A percentile compares a stretch with the other conserved stretches of the same genome.
Conservation (phyloP, 2,329 filamentous ascomycete genomes). For the Volutella citrinella region DNA sequence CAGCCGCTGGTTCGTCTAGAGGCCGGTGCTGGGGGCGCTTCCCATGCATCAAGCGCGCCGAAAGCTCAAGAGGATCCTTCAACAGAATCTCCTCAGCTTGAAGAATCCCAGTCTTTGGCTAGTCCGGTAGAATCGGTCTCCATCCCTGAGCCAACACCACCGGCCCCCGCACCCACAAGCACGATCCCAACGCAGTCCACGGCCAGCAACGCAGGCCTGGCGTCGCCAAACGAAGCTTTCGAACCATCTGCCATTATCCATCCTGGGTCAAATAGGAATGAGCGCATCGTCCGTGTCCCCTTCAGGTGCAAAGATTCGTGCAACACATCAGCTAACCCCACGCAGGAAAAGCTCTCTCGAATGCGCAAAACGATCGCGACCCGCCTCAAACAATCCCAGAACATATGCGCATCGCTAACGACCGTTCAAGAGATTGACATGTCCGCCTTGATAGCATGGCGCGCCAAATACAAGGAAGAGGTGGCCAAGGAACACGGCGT, state of each 20-base stretch:
- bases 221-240: slow-evolving; percentile 14
- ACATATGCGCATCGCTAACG: slow-evolving; percentile 68
- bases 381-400: slow-evolving; percentile 66
- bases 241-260: slow-evolving; percentile 12
- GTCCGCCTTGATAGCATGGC: slow-evolving; percentile 61
- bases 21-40: slow-evolving; percentile 19
- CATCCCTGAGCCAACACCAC: too few species aligned
- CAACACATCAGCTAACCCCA: slow-evolving; percentile 1
- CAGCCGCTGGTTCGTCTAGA: slow-evolving; percentile 29
- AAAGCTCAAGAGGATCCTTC: too few species aligned
- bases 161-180: slow-evolving; percentile 2
- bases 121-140: too few species aligned
- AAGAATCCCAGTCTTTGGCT: too few species aligned
- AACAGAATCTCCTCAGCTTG: accelerated
- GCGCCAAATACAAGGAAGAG: slow-evolving; percentile 61
- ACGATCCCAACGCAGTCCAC: neutral
- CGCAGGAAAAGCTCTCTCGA: slow-evolving; percentile 45
- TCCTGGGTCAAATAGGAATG: slow-evolving; percentile 10
- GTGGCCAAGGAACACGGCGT: slow-evolving; percentile 28
- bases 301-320: too few species aligned
- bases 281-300: slow-evolving; percentile 21
- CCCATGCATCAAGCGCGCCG: slow-evolving; percentile 7
- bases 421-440: slow-evolving; percentile 48
- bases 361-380: slow-evolving; percentile 75
- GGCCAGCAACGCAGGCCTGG: slow-evolving; percentile 12